Base-by-base conservation (phyloP, 768 basidiomycete species). In the Cystobasidium tubakii region DNA sequence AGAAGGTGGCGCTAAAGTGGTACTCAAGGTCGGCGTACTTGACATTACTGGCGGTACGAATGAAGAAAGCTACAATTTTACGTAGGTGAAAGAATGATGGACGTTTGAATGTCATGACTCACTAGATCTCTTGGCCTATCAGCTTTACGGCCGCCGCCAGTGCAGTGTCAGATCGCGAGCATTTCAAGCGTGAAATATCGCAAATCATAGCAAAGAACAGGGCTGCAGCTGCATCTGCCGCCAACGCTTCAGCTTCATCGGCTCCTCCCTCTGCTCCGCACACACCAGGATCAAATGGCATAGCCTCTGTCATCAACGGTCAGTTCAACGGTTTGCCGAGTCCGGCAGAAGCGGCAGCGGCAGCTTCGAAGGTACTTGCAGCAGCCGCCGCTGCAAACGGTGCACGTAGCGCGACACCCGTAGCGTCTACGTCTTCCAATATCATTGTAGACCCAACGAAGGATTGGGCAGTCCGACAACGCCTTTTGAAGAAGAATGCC, bases 161-260 rank as follows among this genome's bases (percentile, higher is more conserved):
- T 77, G 89, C 91, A 39, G 83, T 86, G 70, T 78, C 83, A 31
- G 91, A 93, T 79, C 86, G 91, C 77, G 90, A 91, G 82, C 84
- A 84, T 77, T 92, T 92, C 85, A 92, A 92, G 83, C 83, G 83
- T 50, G 88, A 90, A 79, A 83, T 92, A 71, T 89, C 89, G 9
- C 84, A 83, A 66, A 88, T 92, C 80, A 89, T 94, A 75, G 85
- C 86, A 76, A 86, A 85, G 64, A 92, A 92, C 82, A 86, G 88
- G 67, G 84, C 83, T 55, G 80, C 82, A 78, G 25, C 60, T 27
- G 66, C 75, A 63, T 12, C 81, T 79, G 75, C 77, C 80, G 12
- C 76, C 75, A 25, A 74, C 77, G 21, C 77, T 83, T 13, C 77
- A 83, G 0, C 62, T 19, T 27, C 82, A 85, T n/a, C 82, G 83